Evolutionary conservation across 805 yeast species (phyloP), one percentile per base, ranked within the genome.

Genomic region (Lipomyces japonicus): DNA sequence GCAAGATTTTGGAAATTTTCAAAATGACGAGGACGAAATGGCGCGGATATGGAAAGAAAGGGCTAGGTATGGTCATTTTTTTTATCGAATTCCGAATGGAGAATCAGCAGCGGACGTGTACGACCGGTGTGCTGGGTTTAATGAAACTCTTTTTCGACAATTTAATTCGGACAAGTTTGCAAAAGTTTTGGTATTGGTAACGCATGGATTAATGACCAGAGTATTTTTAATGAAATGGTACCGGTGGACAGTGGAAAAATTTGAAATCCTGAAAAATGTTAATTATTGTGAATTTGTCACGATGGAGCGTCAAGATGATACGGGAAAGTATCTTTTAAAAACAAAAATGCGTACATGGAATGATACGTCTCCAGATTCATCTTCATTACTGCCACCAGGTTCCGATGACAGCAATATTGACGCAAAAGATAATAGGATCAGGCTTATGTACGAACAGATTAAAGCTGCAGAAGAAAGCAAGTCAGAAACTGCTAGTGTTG

Each of bases 91-190:
- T 26, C 96, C 96, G 3, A 81, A 85, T 61, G 97, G 97, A 9
- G 97, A 90, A 67, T 83, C 93, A 61, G 97, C 96, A 0, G 97
- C 97, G 0, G 97, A 90, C 67, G 96, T 90, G 7, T 90, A 81
- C 67, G 96, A 90, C 67, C 73, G 97, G 42, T 84, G 90, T 55
- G 86, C 96, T 1, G 85, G 93, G 14, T 90, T 90, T 66, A 88
- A 88, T 65, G 96, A 88, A 66, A 80, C 95, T 0, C 67, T 90
- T 35, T 87, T 83, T 64, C 74, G 97, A 42, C 93, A 86, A 65
- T 89, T 90, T 63, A 78, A 78, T 52, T 65, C 72, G 40, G 81
- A 77, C 16, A 75, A 78, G 59, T 86, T 86, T 63, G 89, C 96
- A n/a, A 78, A 79, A 51, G 84, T 89, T 18, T 74, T 88, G 35